phyloP scores from a whole-genome alignment of 345 rosid species.

The Arabidopsis suecica region DNA sequence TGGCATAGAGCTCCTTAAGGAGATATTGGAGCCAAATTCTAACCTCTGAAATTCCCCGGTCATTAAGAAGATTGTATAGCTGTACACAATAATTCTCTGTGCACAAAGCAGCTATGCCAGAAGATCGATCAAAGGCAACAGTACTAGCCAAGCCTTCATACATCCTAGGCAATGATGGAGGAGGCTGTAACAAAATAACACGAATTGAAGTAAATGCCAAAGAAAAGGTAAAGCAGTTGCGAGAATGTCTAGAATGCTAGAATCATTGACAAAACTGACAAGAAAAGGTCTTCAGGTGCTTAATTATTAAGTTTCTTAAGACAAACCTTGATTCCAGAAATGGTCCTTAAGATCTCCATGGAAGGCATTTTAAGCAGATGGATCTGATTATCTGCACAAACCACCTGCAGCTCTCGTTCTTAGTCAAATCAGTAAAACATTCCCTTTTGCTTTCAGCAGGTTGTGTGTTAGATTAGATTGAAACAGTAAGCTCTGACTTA shows the following conservation, averaged over 20 bases:
- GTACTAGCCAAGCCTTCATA: conserved; percentile 54
- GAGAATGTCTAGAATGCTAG: background rate
- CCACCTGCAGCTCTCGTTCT: conserved; percentile 60
- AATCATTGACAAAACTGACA: conserved; percentile 10
- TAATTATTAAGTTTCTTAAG: conserved; percentile 20
- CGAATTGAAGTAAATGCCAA: conserved; percentile 17
- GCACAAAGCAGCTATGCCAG: conserved; percentile 80
- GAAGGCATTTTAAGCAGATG: conserved; percentile 90
- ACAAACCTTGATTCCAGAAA: conserved; percentile 91
- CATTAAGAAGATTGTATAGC: conserved; percentile 81
- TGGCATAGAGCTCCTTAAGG: background rate
- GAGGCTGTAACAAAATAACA: conserved; percentile 59
- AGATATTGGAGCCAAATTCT: conserved; percentile 19
- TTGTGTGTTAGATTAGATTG: conserved; percentile 13
- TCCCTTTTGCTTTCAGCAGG: background rate
- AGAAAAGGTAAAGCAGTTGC: conserved; percentile 1
- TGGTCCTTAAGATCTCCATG: conserved; percentile 80
- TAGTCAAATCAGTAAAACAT: conserved; percentile 35
- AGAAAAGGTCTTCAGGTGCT: background rate
- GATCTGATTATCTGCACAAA: conserved; percentile 97
- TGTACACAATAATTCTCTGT: conserved; percentile 85
- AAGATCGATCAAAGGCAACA: conserved; percentile 66
- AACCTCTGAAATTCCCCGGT: conserved; percentile 88
- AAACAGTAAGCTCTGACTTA: conserved; percentile 49
- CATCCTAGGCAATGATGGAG: conserved; percentile 64